These are phyloP conservation scores for Fulvia fulva DNA, from an alignment of 2,329 filamentous ascomycete species.

Conservation along the genomic window DNA sequence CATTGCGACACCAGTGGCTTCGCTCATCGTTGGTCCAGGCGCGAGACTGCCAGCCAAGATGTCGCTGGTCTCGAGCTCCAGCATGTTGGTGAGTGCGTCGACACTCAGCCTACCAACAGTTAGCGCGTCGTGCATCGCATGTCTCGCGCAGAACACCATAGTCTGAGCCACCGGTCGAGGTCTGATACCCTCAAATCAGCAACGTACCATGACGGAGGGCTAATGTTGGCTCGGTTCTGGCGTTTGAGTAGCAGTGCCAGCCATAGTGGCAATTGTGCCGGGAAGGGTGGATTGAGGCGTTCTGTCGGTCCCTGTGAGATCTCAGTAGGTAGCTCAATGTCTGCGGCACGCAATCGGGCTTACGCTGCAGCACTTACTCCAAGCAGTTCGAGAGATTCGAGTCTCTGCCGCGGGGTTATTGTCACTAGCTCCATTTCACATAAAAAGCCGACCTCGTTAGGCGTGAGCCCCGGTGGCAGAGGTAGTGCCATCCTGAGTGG, in stretches of 20 bases:
- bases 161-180: too few species aligned
- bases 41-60: slow-evolving; percentile 67
- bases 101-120: too few species aligned
- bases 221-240: slow-evolving; percentile 87
- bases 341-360: slow-evolving; percentile 2
- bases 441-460: slow-evolving; percentile 85
- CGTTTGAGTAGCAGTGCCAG: slow-evolving; percentile 91
- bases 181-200: too few species aligned
- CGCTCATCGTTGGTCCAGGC: slow-evolving; percentile 66
- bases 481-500: slow-evolving; percentile 54
- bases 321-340: slow-evolving; percentile 3
- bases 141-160: too few species aligned
- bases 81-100: slow-evolving; percentile 68
- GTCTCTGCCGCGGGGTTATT: slow-evolving; percentile 81
- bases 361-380: slow-evolving; percentile 60
- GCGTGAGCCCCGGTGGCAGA: slow-evolving; percentile 65
- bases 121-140: too few species aligned
- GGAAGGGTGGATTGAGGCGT: slow-evolving; percentile 73
- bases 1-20: slow-evolving; percentile 34
- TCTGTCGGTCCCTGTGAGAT: slow-evolving; percentile 67
- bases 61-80: slow-evolving; percentile 73
- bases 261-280: slow-evolving; percentile 81
- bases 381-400: slow-evolving; percentile 80
- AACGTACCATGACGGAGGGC: slow-evolving; percentile 86
- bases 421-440: slow-evolving; percentile 98